These are phyloP conservation scores for Solanum tarijense DNA, from an alignment of 257 asterid genomes.

Conservation along the genomic window DNA sequence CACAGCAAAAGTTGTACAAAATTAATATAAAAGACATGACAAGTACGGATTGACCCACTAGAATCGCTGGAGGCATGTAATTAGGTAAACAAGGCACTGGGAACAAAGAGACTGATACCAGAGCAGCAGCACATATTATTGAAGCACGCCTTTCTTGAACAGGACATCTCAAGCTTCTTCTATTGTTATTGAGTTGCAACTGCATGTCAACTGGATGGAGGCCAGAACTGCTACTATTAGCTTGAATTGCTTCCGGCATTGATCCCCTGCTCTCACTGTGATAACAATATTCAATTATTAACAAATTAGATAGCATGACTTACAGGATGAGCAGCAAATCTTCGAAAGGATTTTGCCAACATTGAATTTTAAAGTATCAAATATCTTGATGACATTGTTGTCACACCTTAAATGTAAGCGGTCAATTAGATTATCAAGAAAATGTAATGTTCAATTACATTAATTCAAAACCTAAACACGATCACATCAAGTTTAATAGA, in stretches of 20 bases:
- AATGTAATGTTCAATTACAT: neutral
- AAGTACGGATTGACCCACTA: neutral
- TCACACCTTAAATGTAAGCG: neutral
- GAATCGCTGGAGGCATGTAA: neutral
- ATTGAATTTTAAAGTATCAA: neutral
- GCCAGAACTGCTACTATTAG: constrained; percentile 8
- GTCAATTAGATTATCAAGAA: neutral
- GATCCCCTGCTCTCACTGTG: constrained; percentile 22
- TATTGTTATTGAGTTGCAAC: constrained; percentile 21
- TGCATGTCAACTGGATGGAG: constrained; percentile 18
- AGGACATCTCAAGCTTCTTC: constrained; percentile 1
- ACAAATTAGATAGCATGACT: neutral
- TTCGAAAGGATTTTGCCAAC: neutral
- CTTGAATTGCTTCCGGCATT: constrained; percentile 15
- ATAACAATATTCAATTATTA: constrained; percentile 6
- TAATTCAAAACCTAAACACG: neutral
- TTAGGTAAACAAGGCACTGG: neutral
- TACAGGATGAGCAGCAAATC: neutral
- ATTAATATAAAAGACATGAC: neutral
- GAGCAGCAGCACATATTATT: constrained; percentile 44
- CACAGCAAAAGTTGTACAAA: neutral
- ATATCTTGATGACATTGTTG: neutral
- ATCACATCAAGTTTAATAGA: neutral
- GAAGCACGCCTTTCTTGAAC: constrained; percentile 23
- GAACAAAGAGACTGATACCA: constrained; percentile 30